Conservation (phyloP, 306 rosid genomes). For the Lathyrus aphaca region DNA sequence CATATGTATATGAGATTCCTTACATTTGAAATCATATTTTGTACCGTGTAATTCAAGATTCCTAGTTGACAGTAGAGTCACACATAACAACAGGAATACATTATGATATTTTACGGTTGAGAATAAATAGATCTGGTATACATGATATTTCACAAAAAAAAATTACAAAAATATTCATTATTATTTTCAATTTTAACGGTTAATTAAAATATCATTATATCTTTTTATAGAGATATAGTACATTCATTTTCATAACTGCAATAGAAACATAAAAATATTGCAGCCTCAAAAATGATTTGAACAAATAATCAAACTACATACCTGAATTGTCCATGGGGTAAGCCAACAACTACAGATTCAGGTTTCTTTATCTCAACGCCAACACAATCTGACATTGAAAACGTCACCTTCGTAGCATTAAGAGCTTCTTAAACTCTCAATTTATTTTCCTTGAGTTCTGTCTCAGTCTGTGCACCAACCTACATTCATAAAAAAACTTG, state of each 20-base stretch:
- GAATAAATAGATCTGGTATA: background rate
- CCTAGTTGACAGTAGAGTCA: background rate
- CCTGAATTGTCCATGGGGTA: conserved; percentile 98
- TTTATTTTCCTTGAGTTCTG: conserved; percentile 97
- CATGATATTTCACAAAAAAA: background rate
- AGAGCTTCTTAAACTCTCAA: conserved; percentile 98
- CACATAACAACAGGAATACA: background rate
- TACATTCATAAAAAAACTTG: conserved; percentile 31
- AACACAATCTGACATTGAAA: conserved; percentile 96
- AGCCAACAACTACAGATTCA: conserved; percentile 67
- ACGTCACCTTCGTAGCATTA: conserved; percentile 74
- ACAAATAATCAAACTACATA: conserved; percentile 29
- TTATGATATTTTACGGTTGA: background rate
- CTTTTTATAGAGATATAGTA: background rate
- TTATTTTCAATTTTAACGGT: background rate
- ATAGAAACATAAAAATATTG: background rate
- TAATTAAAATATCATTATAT: background rate
- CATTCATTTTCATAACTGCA: background rate
- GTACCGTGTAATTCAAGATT: background rate
- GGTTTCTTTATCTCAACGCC: conserved; percentile 99
- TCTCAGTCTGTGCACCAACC: conserved; percentile 99
- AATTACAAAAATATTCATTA: background rate
- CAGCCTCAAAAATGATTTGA: background rate
- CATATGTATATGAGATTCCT: background rate
- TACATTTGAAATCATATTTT: background rate